Base-by-base conservation (phyloP, 78 protist genomes). In the Dictyostelium discoideum region DNA sequence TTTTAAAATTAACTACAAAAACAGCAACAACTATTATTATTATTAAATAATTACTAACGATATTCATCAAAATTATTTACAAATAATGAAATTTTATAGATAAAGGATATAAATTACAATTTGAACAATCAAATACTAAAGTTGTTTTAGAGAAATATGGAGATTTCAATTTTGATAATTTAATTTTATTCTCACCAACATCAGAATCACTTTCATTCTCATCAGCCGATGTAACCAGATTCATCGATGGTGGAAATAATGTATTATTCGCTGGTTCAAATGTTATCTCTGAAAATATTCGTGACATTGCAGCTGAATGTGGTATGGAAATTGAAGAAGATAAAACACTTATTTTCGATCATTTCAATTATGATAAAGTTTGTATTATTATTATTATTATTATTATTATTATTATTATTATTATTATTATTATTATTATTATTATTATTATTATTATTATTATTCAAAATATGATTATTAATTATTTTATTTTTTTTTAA, bases 311-410 rank as follows among this genome's bases (percentile, higher is more conserved):
- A 18, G 16, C 83, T 26, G 97, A 94, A 63, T 85, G 96, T 85
- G 97, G 97, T 73, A 67, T 96, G 40, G 97, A 94, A 57, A 92
- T 94, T 67, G 97, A 96, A 90, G 97, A 96, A 60, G 96, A 92
- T 37, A 85, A 84, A 29, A 87, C 94, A 10, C 20, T 22, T 22
- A 97, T 97, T 54, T 87, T 81, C 26, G 98, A 97, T 86, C 97
- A 96, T 85, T 18, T 77, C 85, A 96, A 93, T 92, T 96, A 29
- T 77, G 97, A 93, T 57, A 92, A 90, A 37, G 77, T 72, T 29
- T n/a, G 65, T 54, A 44, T 44, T 42, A 11, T 46, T 20, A 79
- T 79, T 1, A 22, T 5, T 4, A 44, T 18, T 81, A 69, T 69
- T 3, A 24, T 3, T 39, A 39, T 76, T 76, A 54, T 54, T 54